Evolutionary conservation across 345 rosid species (phyloP).

Genomic region (Citrus unshiu): DNA sequence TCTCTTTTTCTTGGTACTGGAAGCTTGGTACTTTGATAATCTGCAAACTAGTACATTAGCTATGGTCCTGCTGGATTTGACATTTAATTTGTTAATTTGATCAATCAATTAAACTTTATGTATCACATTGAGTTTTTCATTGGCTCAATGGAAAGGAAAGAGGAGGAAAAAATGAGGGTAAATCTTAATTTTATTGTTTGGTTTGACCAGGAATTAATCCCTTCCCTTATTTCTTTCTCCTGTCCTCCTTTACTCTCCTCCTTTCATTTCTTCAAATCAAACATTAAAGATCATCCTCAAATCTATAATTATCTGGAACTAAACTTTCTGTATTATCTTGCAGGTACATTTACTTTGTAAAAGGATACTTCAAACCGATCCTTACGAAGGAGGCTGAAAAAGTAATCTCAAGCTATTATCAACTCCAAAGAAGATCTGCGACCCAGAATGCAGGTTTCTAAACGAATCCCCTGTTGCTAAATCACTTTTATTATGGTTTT

Average conservation of each 20-base stretch:
- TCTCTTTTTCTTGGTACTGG: neutral
- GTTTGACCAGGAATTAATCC: no score
- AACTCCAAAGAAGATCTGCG: constrained; percentile 94
- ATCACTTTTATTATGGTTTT: neutral
- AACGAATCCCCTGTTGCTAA: constrained; percentile 1
- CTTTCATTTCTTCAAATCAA: no score
- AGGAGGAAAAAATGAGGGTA: no score
- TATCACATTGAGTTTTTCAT: neutral
- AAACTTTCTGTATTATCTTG: constrained; percentile 10
- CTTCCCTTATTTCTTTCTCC: no score
- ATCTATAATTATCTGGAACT: neutral
- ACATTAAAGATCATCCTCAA: neutral
- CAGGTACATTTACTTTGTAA: constrained; percentile 85
- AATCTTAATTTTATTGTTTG: no score
- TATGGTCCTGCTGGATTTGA: neutral
- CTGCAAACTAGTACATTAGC: neutral
- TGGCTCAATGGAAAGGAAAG: no score
- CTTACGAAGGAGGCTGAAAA: constrained; percentile 86
- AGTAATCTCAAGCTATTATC: constrained; percentile 85
- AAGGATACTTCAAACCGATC: constrained; percentile 69
- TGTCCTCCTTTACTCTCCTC: no score
- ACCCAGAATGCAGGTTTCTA: constrained; percentile 78
- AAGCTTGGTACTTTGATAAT: neutral
- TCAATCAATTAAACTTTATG: neutral
- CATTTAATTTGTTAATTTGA: neutral